Percentiles rank a stretch among this genome's conserved stretches.
phyloP scores from a whole-genome alignment of 371 early-diverging fungal species.

The Mortierella sp. region DNA sequence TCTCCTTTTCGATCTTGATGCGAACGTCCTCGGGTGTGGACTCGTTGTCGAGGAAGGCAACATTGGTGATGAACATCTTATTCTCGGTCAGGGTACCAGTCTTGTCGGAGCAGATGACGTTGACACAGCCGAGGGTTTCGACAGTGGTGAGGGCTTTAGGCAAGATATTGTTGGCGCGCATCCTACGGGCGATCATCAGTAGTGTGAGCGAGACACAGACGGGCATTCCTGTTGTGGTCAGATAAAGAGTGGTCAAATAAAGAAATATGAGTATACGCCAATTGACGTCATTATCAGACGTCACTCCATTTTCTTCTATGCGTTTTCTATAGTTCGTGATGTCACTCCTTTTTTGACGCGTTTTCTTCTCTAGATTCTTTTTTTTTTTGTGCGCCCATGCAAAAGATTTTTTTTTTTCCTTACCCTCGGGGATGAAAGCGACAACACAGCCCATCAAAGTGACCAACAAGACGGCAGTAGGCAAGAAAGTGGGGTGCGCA shows the following conservation, averaged over 20 bases:
- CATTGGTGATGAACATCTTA: conserved; percentile 68
- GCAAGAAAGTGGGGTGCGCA: conserved; percentile 63
- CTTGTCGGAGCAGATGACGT: conserved; percentile 78
- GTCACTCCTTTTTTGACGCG: too few species aligned
- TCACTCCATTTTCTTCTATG: neutral
- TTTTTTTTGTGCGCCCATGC: too few species aligned
- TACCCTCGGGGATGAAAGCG: conserved; percentile 52
- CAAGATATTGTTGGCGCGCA: conserved; percentile 65
- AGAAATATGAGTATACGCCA: neutral
- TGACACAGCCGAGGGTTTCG: conserved; percentile 77
- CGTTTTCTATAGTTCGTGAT: neutral
- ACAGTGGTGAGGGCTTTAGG: conserved; percentile 74
- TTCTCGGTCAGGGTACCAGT: conserved; percentile 80
- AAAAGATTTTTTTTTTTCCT: too few species aligned
- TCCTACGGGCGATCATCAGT: conserved; percentile 67
- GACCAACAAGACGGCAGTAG: conserved; percentile 67
- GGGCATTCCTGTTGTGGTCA: conserved; percentile 53
- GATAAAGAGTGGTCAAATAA: conserved; percentile 6
- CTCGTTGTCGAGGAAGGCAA: conserved; percentile 58
- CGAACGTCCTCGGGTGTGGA: conserved; percentile 46
- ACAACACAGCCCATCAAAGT: conserved; percentile 81
- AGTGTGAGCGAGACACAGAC: conserved; percentile 66
- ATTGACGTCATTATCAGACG: too few species aligned
- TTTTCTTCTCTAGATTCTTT: too few species aligned
- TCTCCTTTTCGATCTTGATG: conserved; percentile 25